These are phyloP conservation scores for Fusarium xyrophilum DNA, from an alignment of 2,329 filamentous ascomycete species.

Conservation along the genomic window DNA sequence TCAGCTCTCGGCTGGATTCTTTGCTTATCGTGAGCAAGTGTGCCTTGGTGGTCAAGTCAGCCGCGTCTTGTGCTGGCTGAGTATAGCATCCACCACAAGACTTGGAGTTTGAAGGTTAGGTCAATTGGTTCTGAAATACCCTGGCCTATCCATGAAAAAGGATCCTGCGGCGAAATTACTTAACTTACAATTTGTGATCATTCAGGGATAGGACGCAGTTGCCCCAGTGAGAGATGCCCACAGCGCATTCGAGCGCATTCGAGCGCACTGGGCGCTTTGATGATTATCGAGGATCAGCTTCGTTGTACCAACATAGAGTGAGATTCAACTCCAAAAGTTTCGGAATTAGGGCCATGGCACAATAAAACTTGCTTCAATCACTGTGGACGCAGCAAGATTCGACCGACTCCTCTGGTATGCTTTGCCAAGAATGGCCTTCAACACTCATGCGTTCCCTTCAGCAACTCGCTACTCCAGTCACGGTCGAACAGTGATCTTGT, in stretches of 20 bases:
- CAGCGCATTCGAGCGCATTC: neutral
- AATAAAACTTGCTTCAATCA: neutral
- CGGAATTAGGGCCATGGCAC: neutral
- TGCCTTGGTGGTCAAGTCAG: neutral
- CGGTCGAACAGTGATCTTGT: no score
- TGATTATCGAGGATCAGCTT: neutral
- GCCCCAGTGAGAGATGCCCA: neutral
- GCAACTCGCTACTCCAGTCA: neutral
- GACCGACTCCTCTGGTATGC: no score
- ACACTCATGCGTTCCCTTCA: neutral
- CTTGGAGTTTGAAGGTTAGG: neutral
- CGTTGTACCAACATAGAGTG: neutral
- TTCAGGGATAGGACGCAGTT: neutral
- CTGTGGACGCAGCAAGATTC: neutral
- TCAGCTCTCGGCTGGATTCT: neutral
- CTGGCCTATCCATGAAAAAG: neutral
- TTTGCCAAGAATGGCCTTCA: no score
- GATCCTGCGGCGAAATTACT: neutral
- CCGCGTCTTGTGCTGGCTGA: neutral
- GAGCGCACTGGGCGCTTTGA: neutral
- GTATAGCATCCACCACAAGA: neutral
- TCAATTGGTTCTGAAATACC: conserved; percentile 4
- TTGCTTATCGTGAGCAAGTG: neutral
- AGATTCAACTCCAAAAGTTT: neutral
- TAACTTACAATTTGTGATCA: no score